Percentiles rank a stretch among this genome's conserved stretches.
phyloP scores from a whole-genome alignment of 495 filamentous ascomycete genomes.

The Massariosphaeria phaeospora region DNA sequence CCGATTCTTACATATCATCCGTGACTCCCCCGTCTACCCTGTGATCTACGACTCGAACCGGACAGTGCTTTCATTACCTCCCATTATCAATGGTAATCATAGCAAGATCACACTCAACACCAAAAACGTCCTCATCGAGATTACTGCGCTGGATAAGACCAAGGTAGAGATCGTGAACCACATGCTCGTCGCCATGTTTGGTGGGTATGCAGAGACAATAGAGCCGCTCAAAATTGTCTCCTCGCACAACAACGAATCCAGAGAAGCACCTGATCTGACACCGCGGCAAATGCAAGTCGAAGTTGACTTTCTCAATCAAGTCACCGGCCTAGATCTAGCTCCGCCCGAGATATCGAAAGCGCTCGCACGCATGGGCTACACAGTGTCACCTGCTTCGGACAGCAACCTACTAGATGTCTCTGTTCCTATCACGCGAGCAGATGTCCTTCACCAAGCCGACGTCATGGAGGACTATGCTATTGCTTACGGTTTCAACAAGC shows the following conservation, averaged over 20 bases:
- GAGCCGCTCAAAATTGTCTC: slow-evolving; percentile 91
- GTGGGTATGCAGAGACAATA: slow-evolving; percentile 79
- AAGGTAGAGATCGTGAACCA: slow-evolving; percentile 95
- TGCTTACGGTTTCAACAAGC: slow-evolving; percentile 82
- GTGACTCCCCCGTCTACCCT: slow-evolving; percentile 90
- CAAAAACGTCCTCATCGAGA: slow-evolving; percentile 91
- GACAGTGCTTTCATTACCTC: slow-evolving; percentile 86
- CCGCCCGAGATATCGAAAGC: slow-evolving; percentile 66
- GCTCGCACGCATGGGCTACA: slow-evolving; percentile 80
- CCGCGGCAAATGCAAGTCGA: slow-evolving; percentile 74
- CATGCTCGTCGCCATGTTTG: slow-evolving; percentile 97
- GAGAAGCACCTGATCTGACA: slow-evolving; percentile 71
- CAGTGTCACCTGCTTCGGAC: slow-evolving; percentile 65
- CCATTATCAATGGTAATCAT: slow-evolving; percentile 95
- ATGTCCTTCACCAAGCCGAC: slow-evolving; percentile 93
- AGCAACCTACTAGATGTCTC: slow-evolving; percentile 66
- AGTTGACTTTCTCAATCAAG: slow-evolving; percentile 86
- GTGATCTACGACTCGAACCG: slow-evolving; percentile 87
- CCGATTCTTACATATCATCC: slow-evolving; percentile 84
- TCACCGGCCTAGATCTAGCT: slow-evolving; percentile 73
- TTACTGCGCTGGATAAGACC: slow-evolving; percentile 93
- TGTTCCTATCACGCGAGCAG: slow-evolving; percentile 83
- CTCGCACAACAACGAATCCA: slow-evolving; percentile 77
- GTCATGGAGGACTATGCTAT: slow-evolving; percentile 99
- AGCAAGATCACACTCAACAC: slow-evolving; percentile 91